Base-by-base conservation (phyloP, 768 basidiomycete species). In the Lactarius pseudohatsudake region DNA sequence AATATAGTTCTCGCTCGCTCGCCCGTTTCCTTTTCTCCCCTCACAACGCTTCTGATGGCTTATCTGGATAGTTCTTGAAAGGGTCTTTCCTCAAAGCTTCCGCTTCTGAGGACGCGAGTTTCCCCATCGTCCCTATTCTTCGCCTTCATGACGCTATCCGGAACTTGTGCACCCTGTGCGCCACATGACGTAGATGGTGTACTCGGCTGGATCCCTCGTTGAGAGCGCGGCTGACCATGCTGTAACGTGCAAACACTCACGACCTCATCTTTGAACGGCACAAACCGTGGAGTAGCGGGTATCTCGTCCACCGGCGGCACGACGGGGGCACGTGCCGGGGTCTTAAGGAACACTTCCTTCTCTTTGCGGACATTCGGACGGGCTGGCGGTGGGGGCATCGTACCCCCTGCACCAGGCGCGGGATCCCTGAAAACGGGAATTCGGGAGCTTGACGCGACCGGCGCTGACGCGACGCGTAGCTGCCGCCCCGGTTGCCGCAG, bases 31-130 rank as follows among this genome's bases (percentile, higher is more conserved):
- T 18, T 53, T 36, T 26, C 15, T 26, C 11, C 43, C 32, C 45
- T 64, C 56, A 71, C 36, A 55, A 64, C 18, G 45, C 41, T 11
- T 62, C 61, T 60, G 45, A 32, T n/a, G 67, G 72, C 11, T 66
- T 73, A 26, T 71, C 73, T 18, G 73, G 71, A 75, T 92, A 91
- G 72, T 93, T 92, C 79, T 90, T 92, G 74, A 93, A 77, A 2
- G 91, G 91, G 73, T 92, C 89, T 71, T 85, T 90, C 66, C 91
- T 80, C 65, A 93, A 74, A 2, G 89, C 90, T 73, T 93, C 91
- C 38, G 89, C 89, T 75, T 92, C 90, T 2, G 87, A 85, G 36
- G 81, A 76, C 45, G 81, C 75, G 28, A 74, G 70, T 10, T 79
- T 76, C 13, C 80, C 82, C 70, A 78, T 81, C 20, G 58, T 56